A percentile compares a stretch with the other conserved stretches of the same genome.
Evolutionary conservation across 2,329 filamentous ascomycete species (phyloP).

Genomic region (Penicillium capsulatum): DNA sequence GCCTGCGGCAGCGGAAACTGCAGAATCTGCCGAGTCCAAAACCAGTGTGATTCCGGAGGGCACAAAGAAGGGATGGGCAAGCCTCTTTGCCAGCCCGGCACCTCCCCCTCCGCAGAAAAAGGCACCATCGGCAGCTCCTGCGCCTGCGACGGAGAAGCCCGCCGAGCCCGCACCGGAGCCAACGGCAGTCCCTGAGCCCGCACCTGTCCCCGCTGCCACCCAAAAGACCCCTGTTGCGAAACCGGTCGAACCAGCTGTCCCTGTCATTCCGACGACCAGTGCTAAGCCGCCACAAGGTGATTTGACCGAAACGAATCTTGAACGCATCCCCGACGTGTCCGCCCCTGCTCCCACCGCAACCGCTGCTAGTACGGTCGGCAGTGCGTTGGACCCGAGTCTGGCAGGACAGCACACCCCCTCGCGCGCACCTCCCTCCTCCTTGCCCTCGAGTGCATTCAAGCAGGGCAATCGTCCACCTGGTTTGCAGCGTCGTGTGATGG

Average conservation of each 20-base stretch:
- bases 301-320: slow-evolving; percentile 86
- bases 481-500: slow-evolving; percentile 79
- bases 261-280: slow-evolving; percentile 38
- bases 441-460: slow-evolving; percentile 75
- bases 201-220: slow-evolving; percentile 32
- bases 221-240: slow-evolving; percentile 37
- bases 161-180: slow-evolving; percentile 26
- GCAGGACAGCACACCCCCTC: slow-evolving; percentile 48
- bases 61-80: slow-evolving; percentile 60
- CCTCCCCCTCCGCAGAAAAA: slow-evolving; percentile 48
- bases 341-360: slow-evolving; percentile 73
- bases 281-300: slow-evolving; percentile 71
- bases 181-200: slow-evolving; percentile 45
- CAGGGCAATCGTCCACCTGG: slow-evolving; percentile 68
- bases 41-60: slow-evolving; percentile 36
- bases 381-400: slow-evolving; percentile 72
- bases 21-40: slow-evolving; percentile 29
- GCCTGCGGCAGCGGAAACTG: slow-evolving; percentile 22
- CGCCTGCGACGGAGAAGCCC: slow-evolving; percentile 29
- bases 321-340: slow-evolving; percentile 80
- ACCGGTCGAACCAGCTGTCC: slow-evolving; percentile 30
- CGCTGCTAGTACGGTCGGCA: slow-evolving; percentile 81
- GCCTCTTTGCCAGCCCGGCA: slow-evolving; percentile 65
- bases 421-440: slow-evolving; percentile 65
- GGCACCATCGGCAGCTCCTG: slow-evolving; percentile 25